Evolutionary conservation across 2,329 filamentous ascomycete species (phyloP).

Genomic region (Aspergillus oerlinghausenensis): DNA sequence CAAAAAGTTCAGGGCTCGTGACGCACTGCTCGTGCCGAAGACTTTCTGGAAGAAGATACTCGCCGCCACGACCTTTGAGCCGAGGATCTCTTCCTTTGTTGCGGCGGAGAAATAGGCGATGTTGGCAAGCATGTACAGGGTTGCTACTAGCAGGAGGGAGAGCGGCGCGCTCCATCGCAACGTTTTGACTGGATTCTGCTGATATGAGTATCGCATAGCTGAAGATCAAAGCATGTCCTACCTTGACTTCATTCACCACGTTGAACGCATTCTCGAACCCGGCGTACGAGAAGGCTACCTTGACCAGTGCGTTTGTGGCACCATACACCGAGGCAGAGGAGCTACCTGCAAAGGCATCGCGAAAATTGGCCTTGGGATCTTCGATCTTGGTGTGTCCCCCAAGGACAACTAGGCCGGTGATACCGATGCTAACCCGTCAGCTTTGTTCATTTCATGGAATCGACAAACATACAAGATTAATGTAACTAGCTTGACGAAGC

Average conservation of each 20-base stretch:
- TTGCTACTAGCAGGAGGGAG: constrained; percentile 49
- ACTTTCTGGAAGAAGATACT: constrained; percentile 56
- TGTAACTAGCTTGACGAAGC: constrained; percentile 56
- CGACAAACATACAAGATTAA: constrained; percentile 49
- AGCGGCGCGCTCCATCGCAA: constrained; percentile 49
- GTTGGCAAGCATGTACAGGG: constrained; percentile 57
- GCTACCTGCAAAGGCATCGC: constrained; percentile 50
- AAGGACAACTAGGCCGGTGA: constrained; percentile 60
- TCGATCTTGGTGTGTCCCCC: constrained; percentile 50
- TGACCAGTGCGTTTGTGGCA: constrained; percentile 54
- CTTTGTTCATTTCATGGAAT: neutral
- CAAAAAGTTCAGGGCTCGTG: constrained; percentile 53
- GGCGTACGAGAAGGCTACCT: constrained; percentile 55
- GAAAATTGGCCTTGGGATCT: constrained; percentile 53
- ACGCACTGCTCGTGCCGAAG: constrained; percentile 49
- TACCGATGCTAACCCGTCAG: constrained; percentile 40
- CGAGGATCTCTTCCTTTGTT: constrained; percentile 50
- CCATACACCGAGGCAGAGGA: constrained; percentile 43
- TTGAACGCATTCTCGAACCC: constrained; percentile 60
- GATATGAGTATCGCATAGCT: neutral
- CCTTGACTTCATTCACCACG: constrained; percentile 57
- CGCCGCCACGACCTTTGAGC: constrained; percentile 52
- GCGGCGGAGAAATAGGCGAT: constrained; percentile 59
- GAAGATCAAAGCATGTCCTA: constrained; percentile 6
- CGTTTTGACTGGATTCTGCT: constrained; percentile 52